Conservation (phyloP, 2,329 filamentous ascomycete genomes). For the Talaromyces verruculosus region DNA sequence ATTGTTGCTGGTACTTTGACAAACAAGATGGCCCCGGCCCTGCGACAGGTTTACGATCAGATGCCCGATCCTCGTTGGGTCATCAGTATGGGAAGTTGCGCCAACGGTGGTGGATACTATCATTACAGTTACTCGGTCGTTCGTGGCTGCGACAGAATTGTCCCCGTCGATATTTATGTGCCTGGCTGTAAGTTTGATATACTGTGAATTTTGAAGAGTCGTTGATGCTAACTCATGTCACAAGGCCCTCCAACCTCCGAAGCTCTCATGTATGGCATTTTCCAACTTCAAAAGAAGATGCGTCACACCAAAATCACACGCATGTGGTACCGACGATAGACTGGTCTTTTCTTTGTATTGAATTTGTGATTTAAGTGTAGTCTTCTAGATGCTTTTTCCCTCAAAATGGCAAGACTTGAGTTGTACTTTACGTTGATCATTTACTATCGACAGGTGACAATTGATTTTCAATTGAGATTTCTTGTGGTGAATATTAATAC, state of each 20-base stretch:
- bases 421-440: conserved; percentile 26
- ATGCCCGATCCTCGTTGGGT: conserved; percentile 95
- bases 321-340: conserved; percentile 58
- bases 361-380: conserved; percentile 13
- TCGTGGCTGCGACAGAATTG: conserved; percentile 74
- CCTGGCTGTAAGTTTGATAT: conserved; percentile 65
- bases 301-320: conserved; percentile 57
- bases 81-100: conserved; percentile 80
- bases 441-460: conserved; percentile 11
- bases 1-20: conserved; percentile 87
- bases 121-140: conserved; percentile 82
- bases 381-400: conserved; percentile 1
- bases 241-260: conserved; percentile 54
- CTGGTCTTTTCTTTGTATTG: conserved; percentile 2
- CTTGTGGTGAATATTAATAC: conserved; percentile 25
- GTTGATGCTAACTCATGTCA: conserved; percentile 19
- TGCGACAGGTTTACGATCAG: conserved; percentile 88
- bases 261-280: conserved; percentile 64
- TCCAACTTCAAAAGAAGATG: conserved; percentile 81
- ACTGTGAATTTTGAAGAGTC: conserved; percentile 14
- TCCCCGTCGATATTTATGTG: conserved; percentile 84
- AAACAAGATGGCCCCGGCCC: conserved; percentile 89
- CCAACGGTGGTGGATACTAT: conserved; percentile 84
- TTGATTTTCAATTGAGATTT: background rate
- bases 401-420: conserved; percentile 25